phyloP scores from a whole-genome alignment of 1,284 basidiomycete species.

The Cryptococcus sp. region DNA sequence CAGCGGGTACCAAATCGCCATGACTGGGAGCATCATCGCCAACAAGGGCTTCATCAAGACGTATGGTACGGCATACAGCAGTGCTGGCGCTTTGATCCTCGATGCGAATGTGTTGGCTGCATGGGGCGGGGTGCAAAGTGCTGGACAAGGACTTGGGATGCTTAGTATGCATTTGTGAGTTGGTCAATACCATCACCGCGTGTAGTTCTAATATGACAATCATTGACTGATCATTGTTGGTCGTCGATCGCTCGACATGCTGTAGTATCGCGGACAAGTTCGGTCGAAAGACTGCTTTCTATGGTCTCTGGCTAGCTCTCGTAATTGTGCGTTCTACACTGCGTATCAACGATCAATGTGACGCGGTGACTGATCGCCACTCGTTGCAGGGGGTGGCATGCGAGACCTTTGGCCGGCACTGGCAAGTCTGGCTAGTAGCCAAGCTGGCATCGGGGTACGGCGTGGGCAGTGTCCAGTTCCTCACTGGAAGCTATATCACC shows the following conservation, averaged over 20 bases:
- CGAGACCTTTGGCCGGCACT: conserved; percentile 12
- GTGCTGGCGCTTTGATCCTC: conserved; percentile 6
- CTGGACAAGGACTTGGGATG: conserved; percentile 25
- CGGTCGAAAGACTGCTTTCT: conserved; percentile 21
- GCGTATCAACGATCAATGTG: too few relatives aligned
- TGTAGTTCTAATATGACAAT: too few relatives aligned
- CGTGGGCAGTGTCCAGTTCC: conserved; percentile 24
- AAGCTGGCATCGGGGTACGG: conserved; percentile 23
- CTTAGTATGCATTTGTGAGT: conserved; percentile 21
- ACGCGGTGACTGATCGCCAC: too few relatives aligned
- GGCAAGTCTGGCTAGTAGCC: conserved; percentile 22
- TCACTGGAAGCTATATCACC: conserved; percentile 21
- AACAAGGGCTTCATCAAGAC: conserved; percentile 22
- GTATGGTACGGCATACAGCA: conserved; percentile 10
- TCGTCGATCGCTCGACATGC: neutral
- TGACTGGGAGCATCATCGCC: conserved; percentile 14
- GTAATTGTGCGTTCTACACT: conserved; percentile 9
- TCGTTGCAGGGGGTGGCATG: conserved; percentile 9
- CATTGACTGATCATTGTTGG: neutral
- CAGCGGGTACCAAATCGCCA: too few relatives aligned
- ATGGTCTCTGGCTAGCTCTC: conserved; percentile 19
- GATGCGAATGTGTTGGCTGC: conserved; percentile 7
- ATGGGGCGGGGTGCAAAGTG: conserved; percentile 18
- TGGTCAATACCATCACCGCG: neutral
- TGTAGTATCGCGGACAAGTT: conserved; percentile 17